phyloP scores from a whole-genome alignment of 2,329 filamentous ascomycete species.

The Talaromyces sp. region DNA sequence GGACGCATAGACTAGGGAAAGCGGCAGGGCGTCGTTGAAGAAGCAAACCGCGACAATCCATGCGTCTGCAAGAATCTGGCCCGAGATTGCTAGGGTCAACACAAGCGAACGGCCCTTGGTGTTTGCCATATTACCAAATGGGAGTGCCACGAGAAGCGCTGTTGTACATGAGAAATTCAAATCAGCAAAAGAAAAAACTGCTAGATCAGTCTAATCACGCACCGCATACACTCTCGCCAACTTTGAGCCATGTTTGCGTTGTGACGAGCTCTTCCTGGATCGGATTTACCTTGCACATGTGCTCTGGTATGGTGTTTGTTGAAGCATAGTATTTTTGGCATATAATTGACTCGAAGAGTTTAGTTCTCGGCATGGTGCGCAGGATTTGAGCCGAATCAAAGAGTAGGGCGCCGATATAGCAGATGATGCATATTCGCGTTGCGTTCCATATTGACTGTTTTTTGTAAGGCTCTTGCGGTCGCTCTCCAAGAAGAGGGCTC shows the following conservation, averaged over 20 bases:
- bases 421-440: not conserved
- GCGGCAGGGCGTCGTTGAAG: not conserved
- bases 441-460: not conserved
- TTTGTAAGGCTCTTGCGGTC: not conserved
- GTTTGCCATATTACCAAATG: slow-evolving; percentile 4
- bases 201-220: not conserved
- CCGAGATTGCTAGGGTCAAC: not conserved
- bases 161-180: not conserved
- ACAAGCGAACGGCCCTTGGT: not conserved
- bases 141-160: not conserved
- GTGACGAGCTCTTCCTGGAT: not conserved
- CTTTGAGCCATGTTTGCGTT: slow-evolving; percentile 1
- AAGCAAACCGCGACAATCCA: not conserved
- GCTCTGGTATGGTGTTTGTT: not conserved
- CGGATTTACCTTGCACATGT: not conserved
- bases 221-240: slow-evolving; percentile 5
- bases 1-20: not conserved
- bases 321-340: not conserved
- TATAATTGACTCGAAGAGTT: not conserved
- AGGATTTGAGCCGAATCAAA: slow-evolving; percentile 3
- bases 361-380: slow-evolving; percentile 3
- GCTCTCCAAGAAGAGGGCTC: not conserved
- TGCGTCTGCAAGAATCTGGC: not conserved
- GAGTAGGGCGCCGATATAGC: not conserved
- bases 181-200: not conserved